Evolutionary conservation across 306 rosid species (phyloP), one percentile per base, ranked within the genome.

Genomic region (Astragalus glycyphyllos): DNA sequence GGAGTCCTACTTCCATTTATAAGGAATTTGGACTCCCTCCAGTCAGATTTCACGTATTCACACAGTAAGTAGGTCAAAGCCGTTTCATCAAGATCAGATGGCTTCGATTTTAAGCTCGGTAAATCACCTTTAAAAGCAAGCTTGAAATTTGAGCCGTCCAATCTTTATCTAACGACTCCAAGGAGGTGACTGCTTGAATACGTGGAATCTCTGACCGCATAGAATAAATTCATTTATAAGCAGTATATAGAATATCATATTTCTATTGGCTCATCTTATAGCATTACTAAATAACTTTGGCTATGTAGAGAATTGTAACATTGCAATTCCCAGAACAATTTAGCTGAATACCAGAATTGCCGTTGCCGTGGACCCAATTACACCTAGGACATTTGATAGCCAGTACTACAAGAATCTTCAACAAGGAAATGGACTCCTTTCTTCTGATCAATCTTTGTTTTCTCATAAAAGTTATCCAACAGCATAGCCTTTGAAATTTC

Each of bases 351-450:
- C 90, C 23, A 83, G 88, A 51, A 15, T 82, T 0, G 96, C 82
- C 12, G 50, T 90, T 41, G 48, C 32, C 45, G 61, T 93, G 90
- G 97, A 93, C 65, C 90, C 96, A 6, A 29, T 4, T n/a, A 81
- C 97, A 0, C 89, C 93, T 44, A 55, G 10, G 4, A 69, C 10
- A 57, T 90, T 93, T 71, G 96, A 93, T 66, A 90, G 88, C 58
- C 58, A 77, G 68, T 90, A 84, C 72, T 93, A 76, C 89, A 90
- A 80, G 90, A 93, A 88, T 71, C 90, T 90, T 37, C 92, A 83
- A 77, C 88, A 72, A 80, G 96, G 96, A n/a, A n/a, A n/a, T 88
- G 53, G 77, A 90, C 84, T 56, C 64, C 0, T 92, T 90, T 73
- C n/a, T n/a, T n/a, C n/a, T n/a, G n/a, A n/a, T n/a, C n/a, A n/a